Base-by-base conservation (phyloP, 2,329 filamentous ascomycete genomes). In the Mollisia scopiformis region DNA sequence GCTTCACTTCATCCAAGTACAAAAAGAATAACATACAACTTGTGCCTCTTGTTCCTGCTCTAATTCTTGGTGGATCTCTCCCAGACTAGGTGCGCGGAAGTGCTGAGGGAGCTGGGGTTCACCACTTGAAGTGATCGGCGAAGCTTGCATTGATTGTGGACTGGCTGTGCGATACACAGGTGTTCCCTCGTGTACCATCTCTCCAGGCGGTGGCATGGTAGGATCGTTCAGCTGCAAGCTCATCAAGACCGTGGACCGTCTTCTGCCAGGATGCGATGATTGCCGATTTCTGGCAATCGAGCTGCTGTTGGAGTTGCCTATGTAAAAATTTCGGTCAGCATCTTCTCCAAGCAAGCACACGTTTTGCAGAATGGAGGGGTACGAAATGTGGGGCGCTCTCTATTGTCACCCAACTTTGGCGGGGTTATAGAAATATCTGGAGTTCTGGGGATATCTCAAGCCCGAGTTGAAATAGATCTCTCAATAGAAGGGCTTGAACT, bases 1-100 rank as follows among this genome's bases (percentile, higher is more conserved):
- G 10, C n/a, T 8, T 37, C 30, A 5, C 2, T 21, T 33, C 30
- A 35, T 25, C 19, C 11, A 43, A 31, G 10, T 30, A 3, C 1
- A 4, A 41, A 28, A 50, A 19, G 27, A 8, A 21, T 46, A 16
- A 76, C 84, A 54, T 78, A 89, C 87, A 65, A 93, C 90, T 75
- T 92, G 89, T 25, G 86, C 88, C 71, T 93, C 90, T 73, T 92
- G 89, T 76, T 93, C 90, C 56, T 87, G 89, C 74, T 93, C 90
- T 1, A 93, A 80, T 75, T 92, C 88, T 72, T 93, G 90, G 68
- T 93, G 89, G 43, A 93, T 83, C 74, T 92, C 89, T 19, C 90
- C 90, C 63, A 93, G 75, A 72, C 89, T 92, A 2, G 89, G 89
- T 0, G 88, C 78, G 52, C 90, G 82, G 66, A 86, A 84, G 70